Conservation (phyloP, 305 asterid genomes). For the Plantago coronopus region DNA sequence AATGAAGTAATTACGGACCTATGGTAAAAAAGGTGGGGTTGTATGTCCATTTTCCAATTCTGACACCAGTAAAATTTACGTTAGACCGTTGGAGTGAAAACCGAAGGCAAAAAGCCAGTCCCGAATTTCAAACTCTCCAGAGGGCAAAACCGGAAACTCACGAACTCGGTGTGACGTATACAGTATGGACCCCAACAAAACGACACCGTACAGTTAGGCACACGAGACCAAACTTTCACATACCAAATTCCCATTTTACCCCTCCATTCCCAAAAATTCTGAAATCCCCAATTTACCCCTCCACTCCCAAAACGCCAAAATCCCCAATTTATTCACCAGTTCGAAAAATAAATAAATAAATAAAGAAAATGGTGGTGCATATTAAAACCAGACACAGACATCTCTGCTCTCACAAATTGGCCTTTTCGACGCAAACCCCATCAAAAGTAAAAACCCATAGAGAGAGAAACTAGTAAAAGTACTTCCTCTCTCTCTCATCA, state of each 20-base stretch:
- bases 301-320: conserved; percentile 20
- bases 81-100: conserved; percentile 23
- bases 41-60: too few species aligned
- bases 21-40: too few species aligned
- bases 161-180: neutral
- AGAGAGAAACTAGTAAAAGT: conserved; percentile 4
- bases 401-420: conserved; percentile 26
- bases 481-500: too few species aligned
- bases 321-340: neutral
- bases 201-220: conserved; percentile 6
- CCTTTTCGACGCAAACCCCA: conserved; percentile 30
- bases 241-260: conserved; percentile 30
- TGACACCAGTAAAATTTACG: neutral
- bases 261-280: conserved; percentile 23
- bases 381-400: conserved; percentile 23
- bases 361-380: conserved; percentile 8
- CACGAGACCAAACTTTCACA: conserved; percentile 30
- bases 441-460: conserved; percentile 16
- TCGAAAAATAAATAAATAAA: neutral
- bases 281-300: conserved; percentile 33
- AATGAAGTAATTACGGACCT: too few species aligned
- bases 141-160: conserved; percentile 27
- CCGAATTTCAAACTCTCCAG: conserved; percentile 11
- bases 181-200: conserved; percentile 8
- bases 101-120: neutral